Conservation (phyloP, 2,329 filamentous ascomycete species). For the Sporothrix pseudoabietina region DNA sequence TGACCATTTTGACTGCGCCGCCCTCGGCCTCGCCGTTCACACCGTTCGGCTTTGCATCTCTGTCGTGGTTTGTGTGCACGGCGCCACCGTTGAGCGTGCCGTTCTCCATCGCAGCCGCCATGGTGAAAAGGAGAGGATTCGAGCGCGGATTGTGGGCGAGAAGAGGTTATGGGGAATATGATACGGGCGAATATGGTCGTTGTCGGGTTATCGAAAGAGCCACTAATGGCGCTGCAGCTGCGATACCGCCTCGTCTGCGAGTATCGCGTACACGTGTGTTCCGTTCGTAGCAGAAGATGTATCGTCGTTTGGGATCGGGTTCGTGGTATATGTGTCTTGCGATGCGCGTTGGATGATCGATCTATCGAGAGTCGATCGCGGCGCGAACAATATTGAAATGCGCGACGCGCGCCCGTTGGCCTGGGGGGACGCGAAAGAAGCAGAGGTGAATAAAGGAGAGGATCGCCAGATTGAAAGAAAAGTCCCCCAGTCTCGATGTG, state of each 20-base stretch:
- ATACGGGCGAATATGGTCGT: not conserved
- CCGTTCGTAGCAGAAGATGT: not conserved
- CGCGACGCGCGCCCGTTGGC: constrained; percentile 13
- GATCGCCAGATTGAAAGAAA: not conserved
- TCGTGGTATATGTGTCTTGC: not conserved
- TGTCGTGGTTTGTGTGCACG: constrained; percentile 58
- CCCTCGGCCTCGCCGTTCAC: not conserved
- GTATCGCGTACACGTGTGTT: not conserved
- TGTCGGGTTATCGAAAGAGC: not conserved
- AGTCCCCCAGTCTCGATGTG: constrained; percentile 14
- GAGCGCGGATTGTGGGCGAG: not conserved
- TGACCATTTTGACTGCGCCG: not conserved
- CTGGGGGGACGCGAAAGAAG: not conserved
- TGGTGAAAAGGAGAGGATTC: not conserved
- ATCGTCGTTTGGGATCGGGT: not conserved
- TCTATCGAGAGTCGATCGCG: not conserved
- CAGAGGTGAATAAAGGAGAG: not conserved
- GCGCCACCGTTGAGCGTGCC: constrained; percentile 55
- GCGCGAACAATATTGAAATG: not conserved
- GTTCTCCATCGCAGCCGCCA: constrained; percentile 39
- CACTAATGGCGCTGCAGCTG: not conserved
- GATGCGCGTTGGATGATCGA: constrained; percentile 2
- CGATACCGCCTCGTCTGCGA: not conserved
- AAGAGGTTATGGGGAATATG: not conserved
- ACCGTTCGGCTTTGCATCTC: constrained; percentile 42